Conservation (phyloP, 352 stramenopile genomes). For the Thalassiosira exigua region DNA sequence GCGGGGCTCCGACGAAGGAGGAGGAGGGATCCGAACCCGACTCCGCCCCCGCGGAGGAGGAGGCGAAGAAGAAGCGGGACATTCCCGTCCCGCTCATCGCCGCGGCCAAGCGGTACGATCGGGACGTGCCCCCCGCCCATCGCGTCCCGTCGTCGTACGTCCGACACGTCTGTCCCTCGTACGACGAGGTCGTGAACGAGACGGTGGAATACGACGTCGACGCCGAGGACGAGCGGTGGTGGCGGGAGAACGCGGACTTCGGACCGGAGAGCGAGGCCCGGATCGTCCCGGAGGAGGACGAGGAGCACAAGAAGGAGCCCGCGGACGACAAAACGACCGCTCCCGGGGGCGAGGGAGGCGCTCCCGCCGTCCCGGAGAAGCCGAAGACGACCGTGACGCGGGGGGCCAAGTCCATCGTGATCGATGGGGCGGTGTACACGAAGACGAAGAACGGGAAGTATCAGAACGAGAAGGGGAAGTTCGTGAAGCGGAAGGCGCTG, state of each 20-base stretch:
- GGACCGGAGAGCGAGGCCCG: neutral
- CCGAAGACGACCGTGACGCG: too few species aligned
- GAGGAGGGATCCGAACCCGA: slow-evolving; percentile 76
- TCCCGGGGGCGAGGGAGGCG: too few species aligned
- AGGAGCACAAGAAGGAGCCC: too few species aligned
- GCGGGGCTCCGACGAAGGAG: slow-evolving; percentile 42
- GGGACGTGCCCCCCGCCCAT: slow-evolving; percentile 68
- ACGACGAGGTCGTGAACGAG: slow-evolving; percentile 49
- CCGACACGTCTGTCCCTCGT: neutral
- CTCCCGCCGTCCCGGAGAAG: too few species aligned
- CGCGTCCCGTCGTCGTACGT: too few species aligned
- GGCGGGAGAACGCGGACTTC: neutral
- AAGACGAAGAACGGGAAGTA: slow-evolving; percentile 11
- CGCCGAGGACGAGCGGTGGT: slow-evolving; percentile 14
- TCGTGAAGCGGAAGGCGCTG: neutral
- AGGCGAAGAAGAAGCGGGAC: too few species aligned
- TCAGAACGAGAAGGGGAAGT: neutral
- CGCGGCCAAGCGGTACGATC: too few species aligned
- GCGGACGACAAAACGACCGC: too few species aligned
- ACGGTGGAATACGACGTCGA: slow-evolving; percentile 74
- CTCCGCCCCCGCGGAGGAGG: slow-evolving; percentile 65
- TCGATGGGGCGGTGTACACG: slow-evolving; percentile 1
- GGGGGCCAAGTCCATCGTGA: too few species aligned
- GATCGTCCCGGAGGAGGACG: too few species aligned
- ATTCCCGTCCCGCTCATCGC: too few species aligned